phyloP scores from a whole-genome alignment of 305 asterid genomes.

The Fraxinus sp. region DNA sequence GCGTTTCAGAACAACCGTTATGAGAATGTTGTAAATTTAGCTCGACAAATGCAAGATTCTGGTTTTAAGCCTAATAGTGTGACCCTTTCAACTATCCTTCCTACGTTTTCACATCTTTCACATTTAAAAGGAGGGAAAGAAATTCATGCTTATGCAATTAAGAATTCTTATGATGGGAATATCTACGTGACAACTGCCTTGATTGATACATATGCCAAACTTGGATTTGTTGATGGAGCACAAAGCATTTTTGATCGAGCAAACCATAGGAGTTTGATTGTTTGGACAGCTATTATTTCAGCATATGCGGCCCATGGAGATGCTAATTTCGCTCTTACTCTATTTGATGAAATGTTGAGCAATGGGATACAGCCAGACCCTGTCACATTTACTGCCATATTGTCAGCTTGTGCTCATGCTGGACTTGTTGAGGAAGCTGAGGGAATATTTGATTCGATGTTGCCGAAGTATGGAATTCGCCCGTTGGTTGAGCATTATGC shows the following conservation, averaged over 20 bases:
- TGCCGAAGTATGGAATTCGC: slow-evolving; percentile 51
- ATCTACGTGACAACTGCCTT: slow-evolving; percentile 68
- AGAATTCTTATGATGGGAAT: slow-evolving; percentile 45
- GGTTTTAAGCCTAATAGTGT: slow-evolving; percentile 58
- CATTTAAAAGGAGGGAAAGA: slow-evolving; percentile 66
- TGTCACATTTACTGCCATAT: slow-evolving; percentile 68
- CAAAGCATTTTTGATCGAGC: slow-evolving; percentile 51
- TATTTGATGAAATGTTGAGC: slow-evolving; percentile 59
- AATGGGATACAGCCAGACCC: slow-evolving; percentile 60
- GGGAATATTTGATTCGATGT: slow-evolving; percentile 47
- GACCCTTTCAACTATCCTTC: slow-evolving; percentile 75
- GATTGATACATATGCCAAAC: slow-evolving; percentile 72
- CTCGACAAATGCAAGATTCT: slow-evolving; percentile 52
- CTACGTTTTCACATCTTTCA: slow-evolving; percentile 54
- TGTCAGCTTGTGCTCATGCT: slow-evolving; percentile 82
- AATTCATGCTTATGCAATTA: slow-evolving; percentile 69
- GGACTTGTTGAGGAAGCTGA: slow-evolving; percentile 67
- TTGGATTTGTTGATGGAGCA: slow-evolving; percentile 71
- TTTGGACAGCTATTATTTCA: slow-evolving; percentile 85
- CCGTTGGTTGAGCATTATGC: slow-evolving; percentile 73
- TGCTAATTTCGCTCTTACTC: slow-evolving; percentile 52
- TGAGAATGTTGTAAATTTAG: slow-evolving; percentile 47
- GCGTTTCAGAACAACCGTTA: slow-evolving; percentile 62
- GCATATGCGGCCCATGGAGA: slow-evolving; percentile 83
- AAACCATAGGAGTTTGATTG: slow-evolving; percentile 55